Conservation (phyloP, 2,329 filamentous ascomycete species). For the Aspergillus fumigatus region DNA sequence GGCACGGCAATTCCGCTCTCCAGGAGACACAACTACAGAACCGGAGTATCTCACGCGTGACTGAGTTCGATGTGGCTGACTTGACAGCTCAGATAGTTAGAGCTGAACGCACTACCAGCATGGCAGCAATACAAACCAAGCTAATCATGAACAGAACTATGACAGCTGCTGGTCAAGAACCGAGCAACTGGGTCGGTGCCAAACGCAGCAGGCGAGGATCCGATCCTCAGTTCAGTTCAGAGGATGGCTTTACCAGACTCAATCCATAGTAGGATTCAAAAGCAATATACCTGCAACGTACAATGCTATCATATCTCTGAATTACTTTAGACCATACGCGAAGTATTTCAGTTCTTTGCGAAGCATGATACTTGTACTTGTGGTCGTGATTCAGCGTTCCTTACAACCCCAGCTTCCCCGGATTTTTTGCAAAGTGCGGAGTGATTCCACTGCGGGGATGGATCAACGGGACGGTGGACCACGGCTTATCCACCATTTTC, state of each 20-base stretch:
- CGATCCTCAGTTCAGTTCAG: too few relatives aligned
- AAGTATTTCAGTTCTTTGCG: too few relatives aligned
- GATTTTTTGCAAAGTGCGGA: not conserved
- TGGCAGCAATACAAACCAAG: too few relatives aligned
- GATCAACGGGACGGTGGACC: not conserved
- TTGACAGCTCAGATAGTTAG: too few relatives aligned
- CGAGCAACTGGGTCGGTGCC: too few relatives aligned
- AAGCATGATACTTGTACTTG: too few relatives aligned
- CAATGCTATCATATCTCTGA: too few relatives aligned
- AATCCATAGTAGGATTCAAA: not conserved
- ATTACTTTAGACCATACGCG: too few relatives aligned
- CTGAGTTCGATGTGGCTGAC: not conserved
- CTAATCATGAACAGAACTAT: too few relatives aligned
- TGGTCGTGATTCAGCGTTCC: not conserved
- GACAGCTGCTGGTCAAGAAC: too few relatives aligned
- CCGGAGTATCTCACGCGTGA: not conserved
- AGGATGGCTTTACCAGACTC: not conserved
- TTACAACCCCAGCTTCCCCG: slow-evolving; percentile 2
- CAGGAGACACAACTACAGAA: not conserved
- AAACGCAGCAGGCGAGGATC: too few relatives aligned
- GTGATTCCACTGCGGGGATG: not conserved
- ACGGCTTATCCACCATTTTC: not conserved
- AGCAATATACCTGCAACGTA: not conserved
- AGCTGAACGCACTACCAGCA: too few relatives aligned
- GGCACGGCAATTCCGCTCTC: not conserved